Percentiles rank a stretch among this genome's conserved stretches.
Evolutionary conservation across 2,329 filamentous ascomycete species (phyloP).

Genomic region (Sphaerostilbella broomeana): DNA sequence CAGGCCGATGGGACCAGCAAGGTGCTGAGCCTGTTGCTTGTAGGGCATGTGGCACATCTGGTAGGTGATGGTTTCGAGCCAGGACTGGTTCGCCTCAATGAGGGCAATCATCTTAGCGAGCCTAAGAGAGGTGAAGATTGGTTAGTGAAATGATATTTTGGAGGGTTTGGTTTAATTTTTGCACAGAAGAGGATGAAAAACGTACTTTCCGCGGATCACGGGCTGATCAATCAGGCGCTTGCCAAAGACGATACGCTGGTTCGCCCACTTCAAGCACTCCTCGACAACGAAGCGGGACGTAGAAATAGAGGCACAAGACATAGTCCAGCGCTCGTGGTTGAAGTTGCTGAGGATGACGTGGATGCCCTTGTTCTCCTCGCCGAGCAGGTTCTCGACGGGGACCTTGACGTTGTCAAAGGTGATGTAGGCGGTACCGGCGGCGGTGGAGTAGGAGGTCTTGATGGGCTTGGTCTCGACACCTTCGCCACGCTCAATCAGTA

Average conservation of each 20-base stretch:
- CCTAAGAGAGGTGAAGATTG: conserved; percentile 29
- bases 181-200: not conserved
- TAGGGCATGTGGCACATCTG: conserved; percentile 87
- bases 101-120: conserved; percentile 83
- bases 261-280: conserved; percentile 81
- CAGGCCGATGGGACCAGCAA: conserved; percentile 75
- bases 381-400: conserved; percentile 68
- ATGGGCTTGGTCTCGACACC: conserved; percentile 70
- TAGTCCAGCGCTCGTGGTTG: conserved; percentile 79
- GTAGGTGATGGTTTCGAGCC: conserved; percentile 78
- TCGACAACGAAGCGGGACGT: conserved; percentile 65
- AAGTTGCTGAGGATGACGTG: conserved; percentile 80
- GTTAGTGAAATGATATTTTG: not conserved
- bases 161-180: not conserved
- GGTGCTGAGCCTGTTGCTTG: conserved; percentile 63
- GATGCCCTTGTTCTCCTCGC: conserved; percentile 80
- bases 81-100: conserved; percentile 75
- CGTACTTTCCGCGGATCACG: conserved; percentile 71
- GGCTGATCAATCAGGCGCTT: conserved; percentile 79
- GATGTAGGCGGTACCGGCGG: conserved; percentile 72
- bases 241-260: conserved; percentile 78
- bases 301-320: conserved; percentile 57
- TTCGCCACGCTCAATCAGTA: conserved; percentile 67
- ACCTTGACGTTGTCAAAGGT: conserved; percentile 86
- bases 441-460: conserved; percentile 74